These are phyloP conservation scores for Fusarium multiceps DNA, from an alignment of 2,329 filamentous ascomycete genomes.

Conservation along the genomic window DNA sequence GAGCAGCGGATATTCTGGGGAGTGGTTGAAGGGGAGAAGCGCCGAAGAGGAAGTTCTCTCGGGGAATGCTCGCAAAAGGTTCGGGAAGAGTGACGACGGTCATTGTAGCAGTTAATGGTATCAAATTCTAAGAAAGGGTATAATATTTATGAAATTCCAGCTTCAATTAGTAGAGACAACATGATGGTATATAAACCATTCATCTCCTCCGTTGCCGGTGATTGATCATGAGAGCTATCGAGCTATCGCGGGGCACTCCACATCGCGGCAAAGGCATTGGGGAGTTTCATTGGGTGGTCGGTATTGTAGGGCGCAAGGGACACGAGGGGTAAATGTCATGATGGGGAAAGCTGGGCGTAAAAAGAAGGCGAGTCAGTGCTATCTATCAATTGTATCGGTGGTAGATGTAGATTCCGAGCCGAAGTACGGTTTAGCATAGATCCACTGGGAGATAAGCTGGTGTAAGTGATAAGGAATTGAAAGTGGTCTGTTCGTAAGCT, in stretches of 20 bases:
- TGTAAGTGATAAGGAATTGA: not conserved
- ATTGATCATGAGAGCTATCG: conserved; percentile 32
- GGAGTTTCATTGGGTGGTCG: conserved; percentile 16
- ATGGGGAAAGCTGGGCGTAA: not conserved
- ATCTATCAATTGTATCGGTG: conserved; percentile 8
- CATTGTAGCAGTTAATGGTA: conserved; percentile 40
- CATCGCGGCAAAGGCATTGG: conserved; percentile 1
- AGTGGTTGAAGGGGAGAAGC: conserved; percentile 76
- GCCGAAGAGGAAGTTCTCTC: conserved; percentile 71
- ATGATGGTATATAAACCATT: conserved; percentile 2
- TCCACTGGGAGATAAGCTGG: conserved; percentile 23
- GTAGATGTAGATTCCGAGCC: conserved; percentile 35
- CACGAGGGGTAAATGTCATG: conserved; percentile 39
- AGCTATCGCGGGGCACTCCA: conserved; percentile 34
- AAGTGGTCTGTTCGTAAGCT: not conserved
- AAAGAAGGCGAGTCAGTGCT: conserved; percentile 24
- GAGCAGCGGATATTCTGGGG: conserved; percentile 70
- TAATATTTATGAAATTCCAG: not conserved
- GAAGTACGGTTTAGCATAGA: conserved; percentile 11
- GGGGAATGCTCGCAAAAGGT: conserved; percentile 72
- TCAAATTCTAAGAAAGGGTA: not conserved
- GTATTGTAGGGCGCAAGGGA: conserved; percentile 37
- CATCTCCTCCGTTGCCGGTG: conserved; percentile 33
- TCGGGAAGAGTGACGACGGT: conserved; percentile 62
- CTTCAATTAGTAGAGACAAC: not conserved